Evolutionary conservation across 306 rosid species (phyloP).

Genomic region (Corylus avellana): DNA sequence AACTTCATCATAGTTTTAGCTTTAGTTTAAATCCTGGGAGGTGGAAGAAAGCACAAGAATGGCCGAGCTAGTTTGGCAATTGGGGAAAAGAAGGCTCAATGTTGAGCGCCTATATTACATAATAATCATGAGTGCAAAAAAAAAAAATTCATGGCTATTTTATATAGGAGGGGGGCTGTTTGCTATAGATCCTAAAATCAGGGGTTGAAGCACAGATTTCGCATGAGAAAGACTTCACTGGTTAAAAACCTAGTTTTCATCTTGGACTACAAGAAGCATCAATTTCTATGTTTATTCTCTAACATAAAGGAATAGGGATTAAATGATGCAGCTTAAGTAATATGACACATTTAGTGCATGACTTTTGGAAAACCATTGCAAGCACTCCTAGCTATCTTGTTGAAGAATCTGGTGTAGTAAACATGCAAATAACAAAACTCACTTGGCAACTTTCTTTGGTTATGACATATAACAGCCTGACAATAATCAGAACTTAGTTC

Average conservation of each 20-base stretch:
- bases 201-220: neutral
- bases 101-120: too few relatives aligned
- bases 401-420: neutral
- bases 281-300: neutral
- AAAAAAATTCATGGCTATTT: neutral
- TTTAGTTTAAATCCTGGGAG: too few relatives aligned
- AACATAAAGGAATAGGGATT: neutral
- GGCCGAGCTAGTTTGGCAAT: too few relatives aligned
- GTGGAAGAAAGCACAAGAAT: too few relatives aligned
- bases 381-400: too few relatives aligned
- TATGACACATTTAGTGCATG: slow-evolving; percentile 25
- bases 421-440: slow-evolving; percentile 35
- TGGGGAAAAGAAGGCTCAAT: too few relatives aligned
- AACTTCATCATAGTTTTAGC: too few relatives aligned
- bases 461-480: slow-evolving; percentile 85
- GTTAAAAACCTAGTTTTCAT: neutral
- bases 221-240: neutral
- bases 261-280: neutral
- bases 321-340: slow-evolving; percentile 15
- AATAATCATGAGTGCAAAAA: too few relatives aligned
- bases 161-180: neutral
- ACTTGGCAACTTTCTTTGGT: slow-evolving; percentile 97
- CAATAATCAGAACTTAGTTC: slow-evolving; percentile 71
- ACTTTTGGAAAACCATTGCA: slow-evolving; percentile 9
- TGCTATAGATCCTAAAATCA: neutral